Evolutionary conservation across 2,329 filamentous ascomycete genomes (phyloP), one percentile per base, ranked within the genome.

Genomic region (Knufia fluminis): DNA sequence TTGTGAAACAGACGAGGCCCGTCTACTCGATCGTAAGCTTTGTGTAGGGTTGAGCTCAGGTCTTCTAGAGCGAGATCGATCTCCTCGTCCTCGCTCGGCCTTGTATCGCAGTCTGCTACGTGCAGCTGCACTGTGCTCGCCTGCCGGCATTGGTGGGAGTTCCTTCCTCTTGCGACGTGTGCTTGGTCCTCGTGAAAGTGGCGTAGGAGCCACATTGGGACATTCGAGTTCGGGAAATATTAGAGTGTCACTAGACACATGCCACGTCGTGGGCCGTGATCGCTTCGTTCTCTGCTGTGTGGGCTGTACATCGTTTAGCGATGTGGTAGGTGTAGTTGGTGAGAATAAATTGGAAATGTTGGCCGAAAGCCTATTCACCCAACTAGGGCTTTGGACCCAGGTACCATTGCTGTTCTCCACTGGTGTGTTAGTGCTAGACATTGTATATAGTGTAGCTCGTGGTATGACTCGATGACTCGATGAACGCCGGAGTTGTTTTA

Each of bases 121-220:
- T 24, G 43, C 43, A n/a, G 43, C 43, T 14, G 31, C 31, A n/a
- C 10, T 35, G 43, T 46, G 43, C 32, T 46, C 43, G 22, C 43
- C 43, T 12, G 14, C 31, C 3, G 43, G 43, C 20, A 46, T 35
- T 23, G 20, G 17, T n/a, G 20, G 40, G 23, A n/a, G 14, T 9
- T 42, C 40, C 20, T 20, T 42, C 6, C 26, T 8, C 14, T 42
- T 42, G 19, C 40, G 20, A 26, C 17, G 40, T 4, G 17, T n/a
- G 23, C 40, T 23, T 14, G 40, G 22, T 12, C 12, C 22, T 24
- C 20, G 10, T 3, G 23, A 23, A 23, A 16, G 40, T 7, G 20
- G n/a, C 26, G 8, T 6, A 23, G 19, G 40, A 23, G 19, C 14
- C 4, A 14, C 12, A 26, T 3, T 3, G 7, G 22, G 22, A 2